Evolutionary conservation across 768 basidiomycete species (phyloP), one percentile per base, ranked within the genome.

Genomic region (Termitomyces sp.): DNA sequence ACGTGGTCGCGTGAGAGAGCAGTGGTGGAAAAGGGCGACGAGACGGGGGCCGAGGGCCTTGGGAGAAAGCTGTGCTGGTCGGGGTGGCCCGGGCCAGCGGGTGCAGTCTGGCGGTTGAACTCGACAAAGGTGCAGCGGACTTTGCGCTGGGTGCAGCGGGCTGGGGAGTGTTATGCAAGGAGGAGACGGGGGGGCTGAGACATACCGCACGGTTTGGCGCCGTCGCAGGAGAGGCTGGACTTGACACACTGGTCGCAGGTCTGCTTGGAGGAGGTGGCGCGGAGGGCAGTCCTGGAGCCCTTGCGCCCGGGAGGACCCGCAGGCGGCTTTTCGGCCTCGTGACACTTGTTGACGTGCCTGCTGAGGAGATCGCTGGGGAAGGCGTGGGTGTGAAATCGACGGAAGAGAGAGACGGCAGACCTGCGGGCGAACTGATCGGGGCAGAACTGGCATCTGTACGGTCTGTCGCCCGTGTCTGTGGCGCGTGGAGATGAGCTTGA

Each of bases 361-460:
- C 90, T 91, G 53, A 93, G 83, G 7, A 93, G 79, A 75, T 93
- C 91, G 69, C 90, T 92, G 62, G 8, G 45, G 41, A 16, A n/a
- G 59, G 58, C 37, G 41, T 6, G 9, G 20, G 33, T 34, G 18
- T n/a, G 18, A 50, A 28, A 51, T 12, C 51, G 51, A 55, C 51
- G 24, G 28, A 1, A n/a, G 5, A 6, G 48, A 34, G 29, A 51
- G 54, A 55, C 68, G 20, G 10, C 69, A 10, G 37, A 88, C 90
- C 90, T 91, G 66, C 91, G 72, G 1, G 92, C 92, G 68, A 93
- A 93, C 72, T 92, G 90, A 75, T 93, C 92, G 50, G 90, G 89
- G 71, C 91, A 93, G 62, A 85, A 81, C 66, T 85, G 85, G 64
- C 92, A 93, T 67, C 90, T 90, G 79, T 93, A 93, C 8, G 91